These are phyloP conservation scores for Metschnikowia reukaufii DNA, from an alignment of 805 yeast species.

Conservation along the genomic window DNA sequence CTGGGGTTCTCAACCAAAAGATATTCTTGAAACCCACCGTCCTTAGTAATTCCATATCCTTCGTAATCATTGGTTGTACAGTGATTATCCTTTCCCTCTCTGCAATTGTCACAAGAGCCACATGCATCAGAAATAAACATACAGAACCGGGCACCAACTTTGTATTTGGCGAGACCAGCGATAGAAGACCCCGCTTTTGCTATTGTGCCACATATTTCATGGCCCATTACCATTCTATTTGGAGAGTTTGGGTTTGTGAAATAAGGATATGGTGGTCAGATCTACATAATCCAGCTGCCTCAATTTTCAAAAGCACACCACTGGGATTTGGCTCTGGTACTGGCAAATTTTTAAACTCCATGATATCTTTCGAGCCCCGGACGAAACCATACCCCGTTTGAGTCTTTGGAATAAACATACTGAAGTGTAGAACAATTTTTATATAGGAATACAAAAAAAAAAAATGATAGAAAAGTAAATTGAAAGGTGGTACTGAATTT, in stretches of 20 bases:
- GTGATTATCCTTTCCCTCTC: constrained; percentile 34
- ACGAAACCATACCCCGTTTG: constrained; percentile 37
- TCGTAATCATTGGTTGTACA: constrained; percentile 21
- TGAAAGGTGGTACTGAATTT: background rate
- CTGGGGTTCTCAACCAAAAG: constrained; percentile 36
- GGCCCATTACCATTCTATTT: constrained; percentile 43
- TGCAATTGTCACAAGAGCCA: constrained; percentile 36
- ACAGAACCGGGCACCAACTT: constrained; percentile 32
- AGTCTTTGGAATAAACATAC: constrained; percentile 26
- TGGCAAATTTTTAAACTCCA: constrained; percentile 29
- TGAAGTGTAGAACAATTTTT: background rate
- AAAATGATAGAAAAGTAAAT: background rate
- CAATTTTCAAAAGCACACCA: constrained; percentile 39
- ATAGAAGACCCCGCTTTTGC: constrained; percentile 31
- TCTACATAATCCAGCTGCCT: constrained; percentile 45
- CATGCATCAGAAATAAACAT: constrained; percentile 33
- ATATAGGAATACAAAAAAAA: background rate
- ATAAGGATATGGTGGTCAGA: constrained; percentile 42
- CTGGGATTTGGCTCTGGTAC: constrained; percentile 30
- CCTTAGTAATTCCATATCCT: constrained; percentile 37
- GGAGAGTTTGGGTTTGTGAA: constrained; percentile 21
- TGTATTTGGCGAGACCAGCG: constrained; percentile 24
- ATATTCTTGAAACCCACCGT: constrained; percentile 45
- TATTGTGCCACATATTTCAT: constrained; percentile 43
- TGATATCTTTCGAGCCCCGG: constrained; percentile 27